phyloP scores from a whole-genome alignment of 2,329 filamentous ascomycete species.

The Leptographium lundbergii region DNA sequence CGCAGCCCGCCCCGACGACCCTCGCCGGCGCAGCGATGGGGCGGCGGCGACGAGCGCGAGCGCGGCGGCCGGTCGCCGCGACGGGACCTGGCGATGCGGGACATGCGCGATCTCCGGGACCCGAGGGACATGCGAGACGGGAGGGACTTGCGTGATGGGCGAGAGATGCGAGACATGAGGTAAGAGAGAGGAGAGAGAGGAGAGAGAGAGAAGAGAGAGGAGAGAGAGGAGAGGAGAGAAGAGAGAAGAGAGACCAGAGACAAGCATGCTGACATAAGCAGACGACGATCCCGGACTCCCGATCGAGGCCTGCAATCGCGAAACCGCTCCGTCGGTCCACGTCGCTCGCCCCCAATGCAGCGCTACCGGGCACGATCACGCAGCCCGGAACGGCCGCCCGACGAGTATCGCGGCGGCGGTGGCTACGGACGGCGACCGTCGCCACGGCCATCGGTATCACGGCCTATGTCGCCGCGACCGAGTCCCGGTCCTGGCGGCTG shows the following conservation, averaged over 20 bases:
- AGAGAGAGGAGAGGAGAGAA: too few species aligned
- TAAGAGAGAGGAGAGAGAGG: conserved; percentile 4
- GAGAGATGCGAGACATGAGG: conserved; percentile 7
- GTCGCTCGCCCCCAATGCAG: conserved; percentile 24
- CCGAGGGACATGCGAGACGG: conserved; percentile 5
- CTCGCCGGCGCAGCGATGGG: conserved; percentile 22
- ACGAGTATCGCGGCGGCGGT: conserved; percentile 4
- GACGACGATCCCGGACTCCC: conserved; percentile 43
- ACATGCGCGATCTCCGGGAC: conserved; percentile 11
- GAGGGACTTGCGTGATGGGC: too few species aligned
- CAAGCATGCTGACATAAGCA: conserved; percentile 12
- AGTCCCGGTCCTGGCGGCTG: conserved; percentile 19
- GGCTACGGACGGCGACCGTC: conserved; percentile 31
- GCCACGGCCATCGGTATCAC: conserved; percentile 28
- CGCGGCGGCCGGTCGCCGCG: conserved; percentile 25
- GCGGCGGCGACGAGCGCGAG: conserved; percentile 25
- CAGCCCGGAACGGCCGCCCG: conserved; percentile 4
- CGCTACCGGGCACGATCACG: conserved; percentile 38
- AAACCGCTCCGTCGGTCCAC: conserved; percentile 20
- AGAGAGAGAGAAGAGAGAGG: too few species aligned
- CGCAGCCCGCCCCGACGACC: conserved; percentile 20
- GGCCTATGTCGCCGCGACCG: conserved; percentile 40
- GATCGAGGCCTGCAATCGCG: conserved; percentile 24
- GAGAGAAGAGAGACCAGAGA: too few species aligned
- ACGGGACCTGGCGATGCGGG: conserved; percentile 25